Base-by-base conservation (phyloP, 495 filamentous ascomycete species). In the Podospora bellae-mahoneyi region DNA sequence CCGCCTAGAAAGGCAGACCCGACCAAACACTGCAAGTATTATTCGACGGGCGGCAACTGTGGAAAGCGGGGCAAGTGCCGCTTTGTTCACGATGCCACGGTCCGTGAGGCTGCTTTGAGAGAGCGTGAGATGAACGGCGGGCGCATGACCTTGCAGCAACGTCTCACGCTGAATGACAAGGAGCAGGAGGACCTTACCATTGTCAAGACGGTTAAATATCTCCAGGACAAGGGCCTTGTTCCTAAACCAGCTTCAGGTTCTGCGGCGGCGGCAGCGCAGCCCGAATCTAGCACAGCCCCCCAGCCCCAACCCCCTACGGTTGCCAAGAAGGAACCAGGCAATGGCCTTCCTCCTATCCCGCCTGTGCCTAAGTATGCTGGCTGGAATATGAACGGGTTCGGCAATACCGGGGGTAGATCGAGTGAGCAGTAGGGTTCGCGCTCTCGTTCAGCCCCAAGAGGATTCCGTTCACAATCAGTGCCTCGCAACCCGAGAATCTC, bases 21-120 rank as follows among this genome's bases (percentile, higher is more conserved):
- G 59, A 76, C 80, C 56, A 82, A 84, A 71, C 85, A 86, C 66
- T 87, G 85, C 81, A 87, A 87, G 71, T 87, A 87, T 69, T 87
- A 81, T 62, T 86, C 84, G 5, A 86, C 84, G 32, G 85, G 85
- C 59, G 85, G 85, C n/a, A 86, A 78, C 23, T 87, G 85, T 68
- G 85, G 85, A 26, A 87, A 87, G 82, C 84, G 85, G 82, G 84
- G 84, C 83, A 87, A 87, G 83, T 87, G 85, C 80, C 85, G 85
- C 75, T 87, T 87, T 74, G 84, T 86, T 60, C 85, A 87, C 71
- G 85, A 87, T 69, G 76, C 80, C 4, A 78, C 79, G 19, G 81
- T 85, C 64, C 79, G 85, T 23, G 83, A 83, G 66, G 82, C 82
- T 61, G 84, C 85, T 26, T 74, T 86, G 32, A 80, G 76, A 62